Percentiles rank a stretch among this genome's conserved stretches.
Evolutionary conservation across 148 eudicot genomes (phyloP).

Genomic region (Polygonum aviculare): DNA sequence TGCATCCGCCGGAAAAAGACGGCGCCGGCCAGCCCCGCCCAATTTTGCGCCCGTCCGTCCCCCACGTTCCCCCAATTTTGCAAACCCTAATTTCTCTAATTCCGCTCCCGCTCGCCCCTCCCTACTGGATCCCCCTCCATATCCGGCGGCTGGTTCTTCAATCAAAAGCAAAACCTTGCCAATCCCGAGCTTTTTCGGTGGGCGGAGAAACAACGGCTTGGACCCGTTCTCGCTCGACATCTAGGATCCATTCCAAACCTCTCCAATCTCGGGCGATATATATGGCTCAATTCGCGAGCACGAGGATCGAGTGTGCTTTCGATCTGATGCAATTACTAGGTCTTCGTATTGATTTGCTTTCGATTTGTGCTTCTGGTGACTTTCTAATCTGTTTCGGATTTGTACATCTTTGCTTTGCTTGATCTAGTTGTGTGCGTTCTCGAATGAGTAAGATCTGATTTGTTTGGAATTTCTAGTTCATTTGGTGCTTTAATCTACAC

Average conservation of each 20-base stretch:
- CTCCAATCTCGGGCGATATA: conserved; percentile 16
- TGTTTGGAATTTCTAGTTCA: neutral
- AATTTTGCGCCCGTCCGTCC: too few relatives aligned
- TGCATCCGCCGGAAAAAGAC: too few relatives aligned
- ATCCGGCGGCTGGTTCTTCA: neutral
- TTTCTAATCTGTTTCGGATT: neutral
- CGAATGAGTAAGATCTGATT: neutral
- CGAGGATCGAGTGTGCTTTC: conserved; percentile 22
- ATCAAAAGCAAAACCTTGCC: neutral
- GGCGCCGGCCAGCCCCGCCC: too few relatives aligned
- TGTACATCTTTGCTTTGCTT: too few relatives aligned
- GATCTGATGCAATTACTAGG: too few relatives aligned
- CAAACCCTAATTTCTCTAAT: too few relatives aligned
- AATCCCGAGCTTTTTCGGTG: conserved; percentile 10
- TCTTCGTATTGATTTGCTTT: neutral
- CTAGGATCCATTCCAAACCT: conserved; percentile 16
- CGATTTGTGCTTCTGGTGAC: neutral
- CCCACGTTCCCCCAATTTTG: too few relatives aligned
- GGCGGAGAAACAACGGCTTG: conserved; percentile 18
- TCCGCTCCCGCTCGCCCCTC: too few relatives aligned
- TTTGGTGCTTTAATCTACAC: too few relatives aligned
- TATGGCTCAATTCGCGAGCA: conserved; percentile 29
- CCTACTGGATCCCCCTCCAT: too few relatives aligned
- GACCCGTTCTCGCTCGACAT: conserved; percentile 21
- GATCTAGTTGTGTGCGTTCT: neutral